phyloP scores from a whole-genome alignment of 768 basidiomycete species.

The Boletus sensibilis region DNA sequence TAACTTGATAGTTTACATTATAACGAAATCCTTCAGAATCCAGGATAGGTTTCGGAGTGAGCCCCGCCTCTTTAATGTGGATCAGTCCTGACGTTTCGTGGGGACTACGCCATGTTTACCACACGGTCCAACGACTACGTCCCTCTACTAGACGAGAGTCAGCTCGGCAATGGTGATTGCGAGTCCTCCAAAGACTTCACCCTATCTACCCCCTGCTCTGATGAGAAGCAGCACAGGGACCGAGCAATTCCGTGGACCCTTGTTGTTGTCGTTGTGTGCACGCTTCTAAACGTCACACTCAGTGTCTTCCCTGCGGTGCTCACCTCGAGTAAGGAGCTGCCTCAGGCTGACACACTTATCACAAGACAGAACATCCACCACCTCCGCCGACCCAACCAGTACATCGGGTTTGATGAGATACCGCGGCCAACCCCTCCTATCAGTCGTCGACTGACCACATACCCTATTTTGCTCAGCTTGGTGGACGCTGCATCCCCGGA shows the following conservation, averaged over 20 bases:
- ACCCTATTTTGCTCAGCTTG: conserved; percentile 9
- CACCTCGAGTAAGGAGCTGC: neutral
- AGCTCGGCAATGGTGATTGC: neutral
- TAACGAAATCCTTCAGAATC: too few relatives aligned
- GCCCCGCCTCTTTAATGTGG: neutral
- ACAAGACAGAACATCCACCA: conserved; percentile 11
- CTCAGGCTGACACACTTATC: neutral
- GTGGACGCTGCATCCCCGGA: conserved; percentile 10
- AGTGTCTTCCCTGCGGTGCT: neutral
- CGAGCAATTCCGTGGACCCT: conserved; percentile 9
- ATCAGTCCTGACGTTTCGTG: too few relatives aligned
- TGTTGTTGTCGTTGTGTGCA: conserved; percentile 2
- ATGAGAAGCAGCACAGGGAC: neutral
- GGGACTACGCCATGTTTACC: too few relatives aligned
- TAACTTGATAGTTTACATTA: too few relatives aligned
- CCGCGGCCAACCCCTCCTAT: conserved; percentile 2
- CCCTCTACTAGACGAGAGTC: neutral
- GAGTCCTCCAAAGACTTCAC: neutral
- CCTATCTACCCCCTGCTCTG: neutral
- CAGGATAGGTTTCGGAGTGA: neutral
- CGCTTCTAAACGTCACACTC: conserved; percentile 6
- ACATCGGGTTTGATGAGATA: conserved; percentile 12
- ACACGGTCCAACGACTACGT: neutral
- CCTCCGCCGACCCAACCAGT: conserved; percentile 9
- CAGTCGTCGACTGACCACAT: conserved; percentile 1